Evolutionary conservation across 2,329 filamentous ascomycete species (phyloP).

Genomic region (Lasiodiplodia sp.): DNA sequence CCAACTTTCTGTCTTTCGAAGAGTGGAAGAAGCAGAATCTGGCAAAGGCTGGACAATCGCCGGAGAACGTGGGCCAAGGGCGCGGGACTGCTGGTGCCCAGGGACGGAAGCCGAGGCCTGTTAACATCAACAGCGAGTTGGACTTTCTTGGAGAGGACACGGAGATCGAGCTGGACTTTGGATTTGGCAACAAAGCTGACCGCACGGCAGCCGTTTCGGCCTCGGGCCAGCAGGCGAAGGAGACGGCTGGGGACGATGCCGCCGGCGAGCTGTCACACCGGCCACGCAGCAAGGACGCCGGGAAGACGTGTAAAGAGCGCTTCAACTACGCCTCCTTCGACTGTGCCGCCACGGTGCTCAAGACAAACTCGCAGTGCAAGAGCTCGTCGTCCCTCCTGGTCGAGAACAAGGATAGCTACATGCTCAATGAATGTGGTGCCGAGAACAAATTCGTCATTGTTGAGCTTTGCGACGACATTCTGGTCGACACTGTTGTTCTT

Average conservation of each 20-base stretch:
- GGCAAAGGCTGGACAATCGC: slow-evolving; percentile 81
- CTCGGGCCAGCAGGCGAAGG: slow-evolving; percentile 12
- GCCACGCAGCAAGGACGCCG: slow-evolving; percentile 83
- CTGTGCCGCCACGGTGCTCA: slow-evolving; percentile 90
- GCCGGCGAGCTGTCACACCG: slow-evolving; percentile 41
- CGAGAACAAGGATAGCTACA: slow-evolving; percentile 98
- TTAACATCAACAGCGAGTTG: slow-evolving; percentile 70
- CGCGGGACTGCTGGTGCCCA: slow-evolving; percentile 58
- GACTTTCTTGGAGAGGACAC: slow-evolving; percentile 85
- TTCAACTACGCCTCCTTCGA: slow-evolving; percentile 99
- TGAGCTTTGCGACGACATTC: slow-evolving; percentile 84
- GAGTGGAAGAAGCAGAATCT: slow-evolving; percentile 98
- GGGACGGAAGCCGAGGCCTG: slow-evolving; percentile 56
- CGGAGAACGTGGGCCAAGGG: slow-evolving; percentile 68
- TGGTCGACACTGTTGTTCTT: slow-evolving; percentile 94
- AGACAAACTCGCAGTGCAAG: slow-evolving; percentile 85
- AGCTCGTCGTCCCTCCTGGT: slow-evolving; percentile 88
- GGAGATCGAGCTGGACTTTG: slow-evolving; percentile 82
- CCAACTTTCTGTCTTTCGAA: slow-evolving; percentile 93
- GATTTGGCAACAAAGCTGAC: slow-evolving; percentile 51
- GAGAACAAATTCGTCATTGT: slow-evolving; percentile 93
- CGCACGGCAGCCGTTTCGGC: slow-evolving; percentile 14
- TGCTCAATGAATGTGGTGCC: slow-evolving; percentile 88
- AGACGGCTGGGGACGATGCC: neutral
- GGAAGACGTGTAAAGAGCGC: slow-evolving; percentile 95